phyloP scores from a whole-genome alignment of 257 asterid genomes.

The Solanum dulcamara region DNA sequence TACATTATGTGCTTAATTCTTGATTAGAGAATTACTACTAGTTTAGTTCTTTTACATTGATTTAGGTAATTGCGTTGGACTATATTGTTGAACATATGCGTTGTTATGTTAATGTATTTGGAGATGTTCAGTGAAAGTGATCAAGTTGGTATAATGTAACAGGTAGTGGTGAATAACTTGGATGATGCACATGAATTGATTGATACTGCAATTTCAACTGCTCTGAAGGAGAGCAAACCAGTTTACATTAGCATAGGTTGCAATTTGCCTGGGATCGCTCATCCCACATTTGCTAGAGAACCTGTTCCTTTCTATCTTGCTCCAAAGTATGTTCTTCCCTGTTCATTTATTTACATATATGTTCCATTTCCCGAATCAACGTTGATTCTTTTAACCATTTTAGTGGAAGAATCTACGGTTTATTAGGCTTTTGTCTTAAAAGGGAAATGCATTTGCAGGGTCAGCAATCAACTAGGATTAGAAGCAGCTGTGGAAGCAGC shows the following conservation, averaged over 20 bases:
- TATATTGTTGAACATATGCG: not conserved
- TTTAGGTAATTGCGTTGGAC: not conserved
- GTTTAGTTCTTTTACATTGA: not conserved
- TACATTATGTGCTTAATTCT: not conserved
- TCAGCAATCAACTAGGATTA: slow-evolving; percentile 19
- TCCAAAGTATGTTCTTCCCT: slow-evolving; percentile 6
- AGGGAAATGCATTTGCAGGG: slow-evolving; percentile 6
- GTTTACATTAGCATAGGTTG: slow-evolving; percentile 24
- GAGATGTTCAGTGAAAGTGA: not conserved
- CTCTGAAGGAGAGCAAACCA: slow-evolving; percentile 23
- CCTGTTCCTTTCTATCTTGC: slow-evolving; percentile 23
- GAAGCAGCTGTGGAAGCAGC: slow-evolving; percentile 27
- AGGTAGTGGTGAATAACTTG: slow-evolving; percentile 21
- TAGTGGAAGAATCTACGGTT: not conserved
- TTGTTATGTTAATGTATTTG: not conserved
- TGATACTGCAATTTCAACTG: slow-evolving; percentile 28
- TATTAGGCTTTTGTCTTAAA: not conserved
- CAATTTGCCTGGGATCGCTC: slow-evolving; percentile 16
- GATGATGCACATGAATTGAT: slow-evolving; percentile 17
- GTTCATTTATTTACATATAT: not conserved
- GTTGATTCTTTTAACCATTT: not conserved
- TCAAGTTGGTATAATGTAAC: not conserved
- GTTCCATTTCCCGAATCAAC: not conserved
- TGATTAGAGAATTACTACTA: not conserved
- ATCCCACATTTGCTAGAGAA: slow-evolving; percentile 21